These are phyloP conservation scores for Pythium folliculosum DNA, from an alignment of 352 stramenopile genomes.

Conservation along the genomic window DNA sequence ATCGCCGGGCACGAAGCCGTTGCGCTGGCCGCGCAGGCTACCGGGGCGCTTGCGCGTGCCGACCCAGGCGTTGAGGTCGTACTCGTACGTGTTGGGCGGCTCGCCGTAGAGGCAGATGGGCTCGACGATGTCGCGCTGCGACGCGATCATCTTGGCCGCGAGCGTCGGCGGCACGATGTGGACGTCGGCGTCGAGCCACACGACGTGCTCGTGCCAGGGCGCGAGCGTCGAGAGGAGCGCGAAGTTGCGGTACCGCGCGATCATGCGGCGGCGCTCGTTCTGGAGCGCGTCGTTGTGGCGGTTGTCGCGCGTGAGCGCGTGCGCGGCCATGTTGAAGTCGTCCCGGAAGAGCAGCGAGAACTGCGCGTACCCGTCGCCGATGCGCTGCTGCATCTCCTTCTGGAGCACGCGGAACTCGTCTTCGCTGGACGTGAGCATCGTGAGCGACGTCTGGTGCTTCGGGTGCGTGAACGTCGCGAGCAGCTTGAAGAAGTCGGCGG, in stretches of 20 bases:
- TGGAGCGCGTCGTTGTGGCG: conserved; percentile 36
- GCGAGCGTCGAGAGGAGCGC: conserved; percentile 37
- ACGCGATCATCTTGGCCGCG: conserved; percentile 37
- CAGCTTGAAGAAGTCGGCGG: conserved; percentile 36
- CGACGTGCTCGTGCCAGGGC: conserved; percentile 40
- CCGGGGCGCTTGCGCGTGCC: conserved; percentile 20
- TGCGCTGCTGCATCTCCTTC: conserved; percentile 15
- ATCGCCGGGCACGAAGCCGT: conserved; percentile 16
- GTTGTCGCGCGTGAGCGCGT: conserved; percentile 24
- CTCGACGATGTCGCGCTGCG: conserved; percentile 29
- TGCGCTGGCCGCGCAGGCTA: conserved; percentile 2
- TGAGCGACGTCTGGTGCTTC: conserved; percentile 37
- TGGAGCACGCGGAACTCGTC: conserved; percentile 35
- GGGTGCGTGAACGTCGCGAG: conserved; percentile 35
- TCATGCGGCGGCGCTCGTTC: conserved; percentile 34
- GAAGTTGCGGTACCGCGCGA: conserved; percentile 51
- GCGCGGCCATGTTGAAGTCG: conserved; percentile 27
- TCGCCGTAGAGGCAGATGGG: conserved; percentile 23
- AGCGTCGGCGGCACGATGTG: conserved; percentile 30
- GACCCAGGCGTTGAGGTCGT: conserved; percentile 34
- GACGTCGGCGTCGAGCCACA: conserved; percentile 52
- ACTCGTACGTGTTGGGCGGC: conserved; percentile 20
- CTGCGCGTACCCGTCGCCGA: conserved; percentile 25
- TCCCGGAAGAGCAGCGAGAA: conserved; percentile 42
- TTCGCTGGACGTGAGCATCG: conserved; percentile 38